Percentiles rank a stretch among this genome's conserved stretches.
Evolutionary conservation across 768 basidiomycete species (phyloP).

Genomic region (Pisolithus microcarpus): DNA sequence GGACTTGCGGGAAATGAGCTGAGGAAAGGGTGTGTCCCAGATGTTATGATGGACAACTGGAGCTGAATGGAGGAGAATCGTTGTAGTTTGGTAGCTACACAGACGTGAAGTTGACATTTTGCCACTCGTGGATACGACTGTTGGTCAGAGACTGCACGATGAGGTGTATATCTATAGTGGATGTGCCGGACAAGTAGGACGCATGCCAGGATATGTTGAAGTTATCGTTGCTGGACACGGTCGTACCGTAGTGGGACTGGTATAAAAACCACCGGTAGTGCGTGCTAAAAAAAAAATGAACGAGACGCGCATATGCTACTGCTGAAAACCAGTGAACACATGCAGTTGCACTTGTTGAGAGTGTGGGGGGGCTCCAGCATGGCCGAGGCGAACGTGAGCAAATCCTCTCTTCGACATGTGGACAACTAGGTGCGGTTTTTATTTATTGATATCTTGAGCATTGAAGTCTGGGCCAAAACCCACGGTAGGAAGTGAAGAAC

Average conservation of each 20-base stretch:
- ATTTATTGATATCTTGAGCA: neutral
- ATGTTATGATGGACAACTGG: constrained; percentile 52
- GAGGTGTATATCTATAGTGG: constrained; percentile 61
- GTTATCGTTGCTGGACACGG: constrained; percentile 40
- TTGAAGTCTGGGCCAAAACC: neutral
- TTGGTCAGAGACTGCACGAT: constrained; percentile 39
- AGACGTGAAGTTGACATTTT: constrained; percentile 39
- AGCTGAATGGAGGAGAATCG: constrained; percentile 40
- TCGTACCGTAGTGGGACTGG: constrained; percentile 40
- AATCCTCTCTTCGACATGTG: constrained; percentile 27
- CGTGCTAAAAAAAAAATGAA: constrained; percentile 35
- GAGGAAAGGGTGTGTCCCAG: constrained; percentile 44
- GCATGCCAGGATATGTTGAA: constrained; percentile 61
- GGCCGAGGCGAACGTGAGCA: constrained; percentile 17
- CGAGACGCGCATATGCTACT: neutral
- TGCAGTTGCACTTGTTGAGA: constrained; percentile 21
- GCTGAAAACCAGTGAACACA: constrained; percentile 1
- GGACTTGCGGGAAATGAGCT: constrained; percentile 57
- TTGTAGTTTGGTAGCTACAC: constrained; percentile 49
- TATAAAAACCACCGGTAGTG: constrained; percentile 55
- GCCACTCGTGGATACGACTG: constrained; percentile 52
- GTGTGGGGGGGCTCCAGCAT: constrained; percentile 13
- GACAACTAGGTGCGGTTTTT: constrained; percentile 3
- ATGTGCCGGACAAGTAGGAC: constrained; percentile 41
- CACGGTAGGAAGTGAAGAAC: constrained; percentile 18